Conservation (phyloP, 2,329 filamentous ascomycete species). For the Cyphellophora europaea region DNA sequence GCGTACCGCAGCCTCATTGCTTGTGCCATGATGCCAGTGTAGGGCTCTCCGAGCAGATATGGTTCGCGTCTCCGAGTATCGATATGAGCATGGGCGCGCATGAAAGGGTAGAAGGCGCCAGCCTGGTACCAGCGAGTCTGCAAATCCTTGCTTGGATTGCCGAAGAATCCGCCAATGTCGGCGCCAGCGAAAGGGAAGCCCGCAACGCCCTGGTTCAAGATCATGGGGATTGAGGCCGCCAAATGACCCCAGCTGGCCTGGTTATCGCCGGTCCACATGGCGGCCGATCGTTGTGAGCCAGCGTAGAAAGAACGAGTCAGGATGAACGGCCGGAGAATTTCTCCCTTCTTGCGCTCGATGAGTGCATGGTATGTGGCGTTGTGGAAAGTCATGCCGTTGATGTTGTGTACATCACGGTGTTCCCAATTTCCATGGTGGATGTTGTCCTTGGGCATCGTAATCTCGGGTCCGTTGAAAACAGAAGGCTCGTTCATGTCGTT, state of each 20-base stretch:
- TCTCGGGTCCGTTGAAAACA: constrained; percentile 96
- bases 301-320: constrained; percentile 88
- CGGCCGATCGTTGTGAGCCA: constrained; percentile 78
- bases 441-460: constrained; percentile 98
- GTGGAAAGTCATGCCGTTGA: constrained; percentile 90
- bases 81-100: constrained; percentile 94
- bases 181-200: constrained; percentile 92
- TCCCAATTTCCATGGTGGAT: constrained; percentile 88
- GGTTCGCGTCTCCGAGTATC: constrained; percentile 91
- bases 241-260: constrained; percentile 88
- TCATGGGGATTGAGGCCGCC: constrained; percentile 83
- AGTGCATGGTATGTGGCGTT: constrained; percentile 88
- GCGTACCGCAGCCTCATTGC: constrained; percentile 83
- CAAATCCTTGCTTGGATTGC: constrained; percentile 87
- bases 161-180: constrained; percentile 96
- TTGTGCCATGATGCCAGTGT: constrained; percentile 75
- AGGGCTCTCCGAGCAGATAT: constrained; percentile 76
- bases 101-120: constrained; percentile 95
- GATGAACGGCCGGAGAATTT: constrained; percentile 77
- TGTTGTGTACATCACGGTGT: constrained; percentile 90
- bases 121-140: constrained; percentile 93
- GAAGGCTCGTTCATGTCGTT: constrained; percentile 99
- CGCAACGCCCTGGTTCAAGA: constrained; percentile 82
- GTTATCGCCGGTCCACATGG: constrained; percentile 99
- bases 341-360: constrained; percentile 74